Evolutionary conservation across 169 alveolate genomes (phyloP), one percentile per base, ranked within the genome.

Genomic region (Eimeria acervulina): DNA sequence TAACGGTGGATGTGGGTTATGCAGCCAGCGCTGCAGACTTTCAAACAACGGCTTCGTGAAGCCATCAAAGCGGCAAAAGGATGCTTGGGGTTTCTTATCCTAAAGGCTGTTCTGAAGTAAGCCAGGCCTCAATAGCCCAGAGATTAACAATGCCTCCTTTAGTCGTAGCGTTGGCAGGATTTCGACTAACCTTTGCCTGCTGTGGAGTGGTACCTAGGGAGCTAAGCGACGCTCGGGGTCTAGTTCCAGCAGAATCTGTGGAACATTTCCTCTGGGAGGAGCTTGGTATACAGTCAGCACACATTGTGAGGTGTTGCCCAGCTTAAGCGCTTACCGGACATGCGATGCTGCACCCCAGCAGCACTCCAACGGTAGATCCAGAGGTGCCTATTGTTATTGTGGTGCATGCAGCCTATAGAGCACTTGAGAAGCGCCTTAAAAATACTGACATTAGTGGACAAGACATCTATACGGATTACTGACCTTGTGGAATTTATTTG

Each of bases 361-460:
- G 2, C 0, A 28, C 40, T 80, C 66, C 28, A 28, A 4, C 28
- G 40, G 31, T 8, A 59, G 6, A 52, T 6, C 59, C 76, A 19
- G 92, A 10, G 31, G 52, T 33, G 78, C 52, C 52, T 52, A 51
- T 44, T 47, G 33, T 10, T 33, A 31, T 12, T 1, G 28, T 28
- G 23, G 70, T 84, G 55, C 92, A 1, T 87, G 94, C 94, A 87
- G 94, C 94, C 94, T 63, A 42, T 87, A 26, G 94, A 87, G 70
- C 94, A 87, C 81, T 87, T 87, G 83, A 33, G 94, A 40, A 61
- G 94, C 66, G 94, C 94, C 74, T 63, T 87, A 28, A 87, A 87
- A 61, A 87, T 87, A 36, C 68, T 87, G 81, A 87, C 94, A 12
- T 51, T 87, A 52, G 44, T 61, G 44, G 94, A 87, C 94, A 87